A percentile compares a stretch with the other conserved stretches of the same genome.
phyloP scores from a whole-genome alignment of 331 rosid genomes.

The Cucumis variabilis region DNA sequence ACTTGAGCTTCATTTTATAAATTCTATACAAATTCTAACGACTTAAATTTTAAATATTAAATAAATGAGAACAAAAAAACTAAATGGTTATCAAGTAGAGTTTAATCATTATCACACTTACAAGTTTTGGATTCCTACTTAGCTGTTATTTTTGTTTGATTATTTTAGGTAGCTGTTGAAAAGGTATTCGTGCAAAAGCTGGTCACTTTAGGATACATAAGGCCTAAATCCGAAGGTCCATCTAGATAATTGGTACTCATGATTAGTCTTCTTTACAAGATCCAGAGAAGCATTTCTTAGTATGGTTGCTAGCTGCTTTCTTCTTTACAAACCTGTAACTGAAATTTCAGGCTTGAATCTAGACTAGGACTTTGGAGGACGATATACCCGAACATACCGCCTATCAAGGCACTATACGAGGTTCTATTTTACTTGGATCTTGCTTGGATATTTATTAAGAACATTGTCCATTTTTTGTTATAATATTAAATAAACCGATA shows the following conservation, averaged over 20 bases:
- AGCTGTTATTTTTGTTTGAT: slow-evolving; percentile 20
- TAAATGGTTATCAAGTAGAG: background rate
- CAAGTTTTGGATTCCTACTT: background rate
- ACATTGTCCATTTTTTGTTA: background rate
- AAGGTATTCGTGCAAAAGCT: slow-evolving; percentile 80
- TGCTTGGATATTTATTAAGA: background rate
- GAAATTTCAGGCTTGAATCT: background rate
- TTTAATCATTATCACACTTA: background rate
- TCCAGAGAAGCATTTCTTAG: background rate
- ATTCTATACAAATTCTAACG: background rate
- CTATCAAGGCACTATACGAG: background rate
- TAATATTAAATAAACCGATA: background rate
- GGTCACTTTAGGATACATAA: slow-evolving; percentile 67
- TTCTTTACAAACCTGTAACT: too few relatives aligned
- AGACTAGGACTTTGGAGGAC: background rate
- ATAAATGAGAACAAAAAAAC: background rate
- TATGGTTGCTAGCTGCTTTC: background rate
- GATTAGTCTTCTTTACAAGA: slow-evolving; percentile 2
- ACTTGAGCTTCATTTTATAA: background rate
- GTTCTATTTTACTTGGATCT: background rate
- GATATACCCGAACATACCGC: background rate
- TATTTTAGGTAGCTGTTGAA: slow-evolving; percentile 79
- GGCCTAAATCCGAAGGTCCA: slow-evolving; percentile 40
- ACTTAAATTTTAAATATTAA: background rate
- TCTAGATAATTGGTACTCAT: slow-evolving; percentile 3